Evolutionary conservation across 2,329 filamentous ascomycete genomes (phyloP), one percentile per base, ranked within the genome.

Genomic region (Aspergillus transmontanensis): DNA sequence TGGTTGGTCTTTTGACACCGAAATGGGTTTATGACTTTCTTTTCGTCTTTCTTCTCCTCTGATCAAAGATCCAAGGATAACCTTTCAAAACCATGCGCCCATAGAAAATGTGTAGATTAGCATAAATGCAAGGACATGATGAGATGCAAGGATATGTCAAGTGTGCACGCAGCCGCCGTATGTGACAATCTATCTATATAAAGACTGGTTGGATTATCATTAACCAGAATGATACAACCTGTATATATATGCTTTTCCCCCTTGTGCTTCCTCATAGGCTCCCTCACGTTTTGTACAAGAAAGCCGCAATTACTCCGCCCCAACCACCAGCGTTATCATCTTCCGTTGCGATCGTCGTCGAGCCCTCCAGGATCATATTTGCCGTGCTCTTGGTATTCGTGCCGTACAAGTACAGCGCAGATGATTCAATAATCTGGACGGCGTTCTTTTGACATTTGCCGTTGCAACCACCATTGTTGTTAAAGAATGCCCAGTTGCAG

Each of bases 401-500:
- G 3, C 73, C 72, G 48, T 74, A 75, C 4, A 75, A 54, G 55
- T 75, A 74, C 1, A 77, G 28, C 11, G 63, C 58, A 9, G 64
- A 66, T 9, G 72, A 75, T n/a, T 67, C 60, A 6, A 64, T 21
- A 21, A 76, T 67, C 9, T 72, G 68, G 46, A 77, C 66, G 11
- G 73, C 72, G 60, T 80, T 80, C 61, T 73, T 68, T 69, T 80
- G 78, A 61, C 79, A 80, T 39, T 73, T 70, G 11, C 77, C 76
- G 36, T 73, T 67, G 48, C 74, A 75, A 3, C 70, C 66, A 2
- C 66, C 62, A 36, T 74, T 66, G 64, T 75, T 67, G 69, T 78
- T 77, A 66, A 79, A 80, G 63, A 81, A 81, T 5, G 71, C 71
- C 78, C 78, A 81, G 61, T 75, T 73, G 21, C 76, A 76, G 1